Conservation (phyloP, 495 filamentous ascomycete species). For the Amphirosellinia nigrospora region DNA sequence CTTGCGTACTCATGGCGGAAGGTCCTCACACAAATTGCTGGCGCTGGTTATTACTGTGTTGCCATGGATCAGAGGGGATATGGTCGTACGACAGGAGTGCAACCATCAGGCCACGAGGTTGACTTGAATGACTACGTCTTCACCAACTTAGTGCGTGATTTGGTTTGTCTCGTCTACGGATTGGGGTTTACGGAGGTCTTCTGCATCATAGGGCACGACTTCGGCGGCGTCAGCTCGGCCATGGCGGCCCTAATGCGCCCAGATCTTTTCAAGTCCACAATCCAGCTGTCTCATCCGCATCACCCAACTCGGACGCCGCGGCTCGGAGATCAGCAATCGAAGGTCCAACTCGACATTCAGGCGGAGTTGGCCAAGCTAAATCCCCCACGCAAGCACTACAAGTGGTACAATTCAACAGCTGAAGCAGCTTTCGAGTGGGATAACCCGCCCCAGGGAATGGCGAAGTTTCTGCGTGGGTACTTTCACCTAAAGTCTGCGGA, state of each 20-base stretch:
- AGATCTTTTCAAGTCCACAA: conserved; percentile 63
- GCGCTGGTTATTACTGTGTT: conserved; percentile 65
- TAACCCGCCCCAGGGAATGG: conserved; percentile 57
- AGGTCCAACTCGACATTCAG: conserved; percentile 54
- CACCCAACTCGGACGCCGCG: conserved; percentile 33
- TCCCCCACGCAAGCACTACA: conserved; percentile 69
- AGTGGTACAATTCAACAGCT: conserved; percentile 69
- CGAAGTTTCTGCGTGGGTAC: conserved; percentile 67
- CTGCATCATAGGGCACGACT: conserved; percentile 73
- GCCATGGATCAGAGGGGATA: conserved; percentile 74
- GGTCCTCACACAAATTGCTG: conserved; percentile 61
- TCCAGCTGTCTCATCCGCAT: conserved; percentile 58
- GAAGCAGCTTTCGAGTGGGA: conserved; percentile 65
- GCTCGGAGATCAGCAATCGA: conserved; percentile 18
- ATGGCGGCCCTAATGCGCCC: conserved; percentile 67
- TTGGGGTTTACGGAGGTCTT: conserved; percentile 63
- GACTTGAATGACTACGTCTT: conserved; percentile 63
- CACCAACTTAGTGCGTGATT: conserved; percentile 66
- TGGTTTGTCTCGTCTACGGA: conserved; percentile 64
- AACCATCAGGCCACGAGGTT: conserved; percentile 52
- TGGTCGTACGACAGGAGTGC: conserved; percentile 66
- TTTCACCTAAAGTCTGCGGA: conserved; percentile 71
- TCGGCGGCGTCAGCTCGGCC: conserved; percentile 64
- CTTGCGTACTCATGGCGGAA: conserved; percentile 74
- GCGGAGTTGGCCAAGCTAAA: conserved; percentile 58